Base-by-base conservation (phyloP, 2,329 filamentous ascomycete genomes). In the Fusarium nanum region DNA sequence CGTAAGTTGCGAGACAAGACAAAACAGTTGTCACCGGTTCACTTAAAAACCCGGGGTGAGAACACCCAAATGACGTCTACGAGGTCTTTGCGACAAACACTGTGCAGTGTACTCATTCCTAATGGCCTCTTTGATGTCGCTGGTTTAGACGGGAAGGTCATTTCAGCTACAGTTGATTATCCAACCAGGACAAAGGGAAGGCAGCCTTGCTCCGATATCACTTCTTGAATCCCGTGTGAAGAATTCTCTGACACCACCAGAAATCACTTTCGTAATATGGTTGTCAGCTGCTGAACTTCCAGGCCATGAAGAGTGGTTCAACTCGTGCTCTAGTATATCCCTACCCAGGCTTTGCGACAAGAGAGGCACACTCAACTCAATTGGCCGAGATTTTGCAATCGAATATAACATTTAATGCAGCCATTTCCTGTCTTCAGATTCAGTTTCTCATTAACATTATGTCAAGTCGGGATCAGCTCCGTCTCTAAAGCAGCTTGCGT, bases 81-180 rank as follows among this genome's bases (percentile, higher is more conserved):
- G 44, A 22, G 16, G 32, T 50, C 37, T 14, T n/a, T 18, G 40
- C n/a, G 20, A 41, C n/a, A 41, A 60, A 42, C 52, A 65, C 52
- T 71, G 47, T 44, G 56, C n/a, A 44, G 18, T 58, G 23, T 32
- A 49, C 42, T 46, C n/a, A 23, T 44, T 41, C 40, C 27, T 25
- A 28, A 52, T 50, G 22, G 32, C 22, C 14, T 55, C n/a, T 44
- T n/a, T 28, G 49, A 41, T 52, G 18, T n/a, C n/a, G 18, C 32
- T 52, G 18, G 32, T n/a, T 28, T 12, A 40, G 11, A 41, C 9
- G 25, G 6, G n/a, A n/a, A 13, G 27, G 44, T 14, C 32, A 22
- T 22, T 28, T 27, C 25, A 41, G 23, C 12, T 53, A n/a, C 13
- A 42, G 25, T 25, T 27, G 34, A n/a, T 34, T 42, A n/a, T 45